Evolutionary conservation across 805 yeast genomes (phyloP).

Genomic region (Teunomyces kruisii): DNA sequence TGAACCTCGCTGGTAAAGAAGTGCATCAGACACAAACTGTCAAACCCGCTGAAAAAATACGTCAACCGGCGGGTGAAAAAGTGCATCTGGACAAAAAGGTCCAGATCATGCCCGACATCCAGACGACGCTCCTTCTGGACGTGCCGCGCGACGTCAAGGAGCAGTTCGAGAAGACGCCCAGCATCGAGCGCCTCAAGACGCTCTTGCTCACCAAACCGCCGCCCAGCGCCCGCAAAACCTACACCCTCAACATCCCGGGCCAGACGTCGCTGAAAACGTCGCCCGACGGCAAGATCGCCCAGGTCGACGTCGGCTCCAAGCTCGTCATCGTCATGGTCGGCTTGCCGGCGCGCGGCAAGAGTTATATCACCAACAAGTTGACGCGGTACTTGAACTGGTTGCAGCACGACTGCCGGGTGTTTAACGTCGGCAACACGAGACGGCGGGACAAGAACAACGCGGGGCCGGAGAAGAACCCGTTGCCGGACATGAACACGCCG

Average conservation of each 20-base stretch:
- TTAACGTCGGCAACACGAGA: conserved; percentile 94
- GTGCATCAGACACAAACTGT: background rate
- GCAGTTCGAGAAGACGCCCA: conserved; percentile 41
- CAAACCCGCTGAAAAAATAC: background rate
- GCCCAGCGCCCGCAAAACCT: conserved; percentile 56
- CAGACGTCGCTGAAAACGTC: conserved; percentile 77
- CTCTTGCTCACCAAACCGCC: conserved; percentile 36
- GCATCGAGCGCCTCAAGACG: conserved; percentile 37
- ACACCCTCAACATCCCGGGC: conserved; percentile 91
- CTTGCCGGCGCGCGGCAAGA: conserved; percentile 91
- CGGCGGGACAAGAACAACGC: conserved; percentile 63
- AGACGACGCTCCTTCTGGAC: conserved; percentile 23
- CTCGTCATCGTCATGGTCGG: conserved; percentile 97
- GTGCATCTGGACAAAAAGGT: background rate
- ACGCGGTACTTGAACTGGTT: conserved; percentile 92
- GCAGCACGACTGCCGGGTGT: conserved; percentile 85
- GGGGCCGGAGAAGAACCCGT: conserved; percentile 71
- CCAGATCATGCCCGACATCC: conserved; percentile 9
- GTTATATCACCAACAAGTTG: conserved; percentile 87
- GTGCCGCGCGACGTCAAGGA: conserved; percentile 34
- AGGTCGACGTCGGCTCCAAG: conserved; percentile 73
- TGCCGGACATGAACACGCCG: conserved; percentile 43
- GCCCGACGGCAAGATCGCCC: conserved; percentile 69
- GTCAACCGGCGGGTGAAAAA: background rate
- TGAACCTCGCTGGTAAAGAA: conserved; percentile 31